Evolutionary conservation across 176 grass and related monocot species (phyloP).

Genomic region (Juncus inflexus): DNA sequence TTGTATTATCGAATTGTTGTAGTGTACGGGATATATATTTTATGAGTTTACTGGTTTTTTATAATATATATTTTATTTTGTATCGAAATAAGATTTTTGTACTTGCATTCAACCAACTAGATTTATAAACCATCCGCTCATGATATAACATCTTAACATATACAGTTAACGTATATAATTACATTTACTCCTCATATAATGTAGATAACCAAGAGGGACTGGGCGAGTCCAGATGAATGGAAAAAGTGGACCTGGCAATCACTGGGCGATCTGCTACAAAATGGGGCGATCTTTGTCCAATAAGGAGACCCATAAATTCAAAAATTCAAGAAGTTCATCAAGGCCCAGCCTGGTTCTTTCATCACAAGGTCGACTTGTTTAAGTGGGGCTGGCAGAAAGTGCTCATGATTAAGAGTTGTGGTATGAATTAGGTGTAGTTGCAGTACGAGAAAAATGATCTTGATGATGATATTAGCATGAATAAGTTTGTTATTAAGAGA

Average conservation of each 20-base stretch:
- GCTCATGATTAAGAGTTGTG: conserved; percentile 27
- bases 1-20: too few species aligned
- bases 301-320: conserved; percentile 27
- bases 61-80: too few species aligned
- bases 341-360: conserved; percentile 59
- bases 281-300: conserved; percentile 40
- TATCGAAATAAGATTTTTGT: too few species aligned
- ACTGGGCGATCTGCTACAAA: conserved; percentile 52
- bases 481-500: neutral
- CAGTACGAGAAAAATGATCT: neutral
- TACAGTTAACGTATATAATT: neutral
- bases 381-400: conserved; percentile 36
- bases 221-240: conserved; percentile 34
- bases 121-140: too few species aligned
- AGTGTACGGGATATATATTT: too few species aligned
- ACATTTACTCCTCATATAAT: neutral
- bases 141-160: too few species aligned
- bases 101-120: too few species aligned
- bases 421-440: neutral
- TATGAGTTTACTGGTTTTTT: too few species aligned
- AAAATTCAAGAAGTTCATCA: conserved; percentile 41
- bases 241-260: conserved; percentile 71
- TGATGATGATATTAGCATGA: neutral
- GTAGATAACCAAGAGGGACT: conserved; percentile 69
- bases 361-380: conserved; percentile 56